Percentiles rank a stretch among this genome's conserved stretches.
phyloP scores from a whole-genome alignment of 2,329 filamentous ascomycete species.

The Botrytis porri region DNA sequence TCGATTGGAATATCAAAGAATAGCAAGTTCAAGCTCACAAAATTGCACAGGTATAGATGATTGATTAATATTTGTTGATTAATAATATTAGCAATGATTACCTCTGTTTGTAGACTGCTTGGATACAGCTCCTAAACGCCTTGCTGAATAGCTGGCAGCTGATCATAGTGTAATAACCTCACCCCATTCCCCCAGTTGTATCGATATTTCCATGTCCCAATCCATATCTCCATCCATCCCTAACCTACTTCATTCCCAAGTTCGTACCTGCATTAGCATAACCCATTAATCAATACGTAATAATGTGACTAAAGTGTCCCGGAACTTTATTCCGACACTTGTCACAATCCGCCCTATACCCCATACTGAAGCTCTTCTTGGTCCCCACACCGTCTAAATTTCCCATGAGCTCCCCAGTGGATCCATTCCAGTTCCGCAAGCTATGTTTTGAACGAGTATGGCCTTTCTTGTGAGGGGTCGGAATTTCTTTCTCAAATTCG shows the following conservation, averaged over 20 bases:
- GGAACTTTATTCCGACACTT: slow-evolving; percentile 73
- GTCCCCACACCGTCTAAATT: slow-evolving; percentile 43
- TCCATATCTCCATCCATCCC: not conserved
- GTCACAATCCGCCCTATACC: slow-evolving; percentile 73
- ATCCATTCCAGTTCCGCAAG: slow-evolving; percentile 35
- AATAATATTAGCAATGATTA: slow-evolving; percentile 5
- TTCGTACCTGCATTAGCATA: slow-evolving; percentile 7
- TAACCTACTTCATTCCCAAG: not conserved
- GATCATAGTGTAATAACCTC: not conserved
- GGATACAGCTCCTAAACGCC: not conserved
- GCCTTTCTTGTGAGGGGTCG: slow-evolving; percentile 37
- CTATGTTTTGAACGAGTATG: slow-evolving; percentile 38
- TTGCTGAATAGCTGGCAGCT: not conserved
- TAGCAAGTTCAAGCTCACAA: not conserved
- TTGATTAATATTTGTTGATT: not conserved
- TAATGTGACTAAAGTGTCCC: slow-evolving; percentile 78
- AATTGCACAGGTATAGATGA: not conserved
- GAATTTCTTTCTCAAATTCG: slow-evolving; percentile 24
- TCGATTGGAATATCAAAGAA: not conserved
- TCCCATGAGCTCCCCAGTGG: slow-evolving; percentile 25
- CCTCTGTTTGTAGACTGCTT: not conserved
- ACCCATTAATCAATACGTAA: slow-evolving; percentile 41
- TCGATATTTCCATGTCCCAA: not conserved
- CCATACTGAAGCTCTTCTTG: slow-evolving; percentile 74
- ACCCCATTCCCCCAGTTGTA: not conserved